A percentile compares a stretch with the other conserved stretches of the same genome.
Evolutionary conservation across 495 filamentous ascomycete genomes (phyloP).

Genomic region (Penicillium steckii): DNA sequence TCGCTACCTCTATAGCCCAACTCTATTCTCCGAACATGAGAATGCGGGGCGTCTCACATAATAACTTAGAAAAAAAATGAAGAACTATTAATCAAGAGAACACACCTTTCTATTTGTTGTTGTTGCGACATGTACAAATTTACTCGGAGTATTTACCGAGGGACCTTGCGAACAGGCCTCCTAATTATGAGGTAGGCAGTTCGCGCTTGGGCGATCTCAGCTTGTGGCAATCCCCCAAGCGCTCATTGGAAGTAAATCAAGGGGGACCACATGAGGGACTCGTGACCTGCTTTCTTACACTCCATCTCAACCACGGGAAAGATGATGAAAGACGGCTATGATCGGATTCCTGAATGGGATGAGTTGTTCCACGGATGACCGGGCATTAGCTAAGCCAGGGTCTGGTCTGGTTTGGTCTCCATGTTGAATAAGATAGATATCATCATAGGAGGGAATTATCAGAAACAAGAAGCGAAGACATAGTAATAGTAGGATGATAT

Average conservation of each 20-base stretch:
- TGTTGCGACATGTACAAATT: no score
- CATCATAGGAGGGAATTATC: no score
- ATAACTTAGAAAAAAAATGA: neutral
- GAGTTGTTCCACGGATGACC: conserved; percentile 4
- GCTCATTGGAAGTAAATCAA: neutral
- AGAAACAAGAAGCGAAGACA: no score
- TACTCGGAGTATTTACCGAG: neutral
- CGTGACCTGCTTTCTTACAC: neutral
- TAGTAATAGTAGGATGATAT: no score
- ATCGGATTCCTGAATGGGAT: neutral
- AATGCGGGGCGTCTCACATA: neutral
- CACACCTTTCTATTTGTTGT: no score
- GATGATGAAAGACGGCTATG: conserved; percentile 3
- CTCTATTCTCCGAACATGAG: no score
- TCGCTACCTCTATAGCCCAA: no score
- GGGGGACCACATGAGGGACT: neutral
- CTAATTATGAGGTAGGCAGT: neutral
- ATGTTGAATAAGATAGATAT: neutral
- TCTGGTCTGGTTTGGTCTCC: neutral
- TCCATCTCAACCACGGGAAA: neutral
- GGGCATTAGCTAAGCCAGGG: conserved; percentile 13
- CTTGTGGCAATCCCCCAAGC: no score
- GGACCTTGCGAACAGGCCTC: conserved; percentile 1
- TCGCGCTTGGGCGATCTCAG: neutral
- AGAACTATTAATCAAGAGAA: neutral